Evolutionary conservation across 2,329 filamentous ascomycete species (phyloP).

Genomic region (Exophiala calicioides): DNA sequence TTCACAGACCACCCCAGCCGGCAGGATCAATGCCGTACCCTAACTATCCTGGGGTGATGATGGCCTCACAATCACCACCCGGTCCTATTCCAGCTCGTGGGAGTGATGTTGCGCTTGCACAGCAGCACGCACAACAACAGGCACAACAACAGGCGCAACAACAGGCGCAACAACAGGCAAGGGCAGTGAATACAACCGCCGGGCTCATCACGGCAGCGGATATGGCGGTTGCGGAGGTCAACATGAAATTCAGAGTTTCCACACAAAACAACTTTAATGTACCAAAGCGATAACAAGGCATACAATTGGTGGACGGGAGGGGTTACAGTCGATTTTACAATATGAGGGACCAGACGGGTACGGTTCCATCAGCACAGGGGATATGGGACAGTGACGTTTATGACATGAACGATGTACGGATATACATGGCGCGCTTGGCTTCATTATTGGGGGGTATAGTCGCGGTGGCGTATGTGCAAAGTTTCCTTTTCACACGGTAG

Average conservation of each 20-base stretch:
- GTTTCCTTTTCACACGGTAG: too few relatives aligned
- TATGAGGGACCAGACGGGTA: too few relatives aligned
- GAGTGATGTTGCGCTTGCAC: too few relatives aligned
- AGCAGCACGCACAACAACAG: background rate
- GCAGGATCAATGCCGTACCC: background rate
- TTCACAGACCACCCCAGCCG: background rate
- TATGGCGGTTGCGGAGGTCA: conserved; percentile 22
- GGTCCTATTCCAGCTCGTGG: background rate
- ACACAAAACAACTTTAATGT: conserved; percentile 18
- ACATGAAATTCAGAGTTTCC: conserved; percentile 18
- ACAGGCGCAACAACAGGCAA: background rate
- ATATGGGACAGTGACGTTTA: too few relatives aligned
- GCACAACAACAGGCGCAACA: background rate
- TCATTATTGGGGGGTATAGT: too few relatives aligned
- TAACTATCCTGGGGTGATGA: background rate
- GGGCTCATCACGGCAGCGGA: conserved; percentile 17
- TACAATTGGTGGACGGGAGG: too few relatives aligned
- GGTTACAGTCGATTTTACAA: too few relatives aligned
- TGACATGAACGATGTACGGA: too few relatives aligned
- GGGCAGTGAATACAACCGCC: background rate
- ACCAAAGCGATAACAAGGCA: conserved; percentile 12
- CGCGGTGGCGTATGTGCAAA: too few relatives aligned
- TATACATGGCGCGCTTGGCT: too few relatives aligned
- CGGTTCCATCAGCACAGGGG: too few relatives aligned
- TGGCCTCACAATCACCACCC: background rate